Evolutionary conservation across 305 asterid genomes (phyloP).

Genomic region (Striga hermonthica): DNA sequence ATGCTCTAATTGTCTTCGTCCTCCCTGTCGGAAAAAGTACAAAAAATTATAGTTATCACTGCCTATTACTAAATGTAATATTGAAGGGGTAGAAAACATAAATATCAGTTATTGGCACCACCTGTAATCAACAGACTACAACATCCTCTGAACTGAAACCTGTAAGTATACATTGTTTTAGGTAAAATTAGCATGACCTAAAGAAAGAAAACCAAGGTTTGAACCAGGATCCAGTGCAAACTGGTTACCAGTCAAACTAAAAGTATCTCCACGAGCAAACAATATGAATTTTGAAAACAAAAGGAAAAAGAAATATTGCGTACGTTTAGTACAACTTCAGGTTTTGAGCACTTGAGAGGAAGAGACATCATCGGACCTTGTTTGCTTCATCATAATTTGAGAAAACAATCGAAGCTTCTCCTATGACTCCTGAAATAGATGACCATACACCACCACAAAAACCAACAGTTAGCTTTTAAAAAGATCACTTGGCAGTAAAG

Average conservation of each 20-base stretch:
- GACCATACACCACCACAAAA: slow-evolving; percentile 41
- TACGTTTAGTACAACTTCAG: slow-evolving; percentile 70
- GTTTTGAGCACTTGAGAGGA: slow-evolving; percentile 77
- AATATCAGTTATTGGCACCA: slow-evolving; percentile 29
- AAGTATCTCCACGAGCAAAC: not conserved
- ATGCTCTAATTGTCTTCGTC: slow-evolving; percentile 58
- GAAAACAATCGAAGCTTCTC: slow-evolving; percentile 87
- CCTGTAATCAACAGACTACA: slow-evolving; percentile 74
- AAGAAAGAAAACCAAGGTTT: no score
- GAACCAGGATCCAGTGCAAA: no score
- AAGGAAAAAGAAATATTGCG: slow-evolving; percentile 18
- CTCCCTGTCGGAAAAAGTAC: slow-evolving; percentile 45
- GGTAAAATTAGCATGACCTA: not conserved
- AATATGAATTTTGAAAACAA: not conserved
- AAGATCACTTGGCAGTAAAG: slow-evolving; percentile 36
- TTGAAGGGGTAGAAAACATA: slow-evolving; percentile 18
- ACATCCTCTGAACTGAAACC: slow-evolving; percentile 81
- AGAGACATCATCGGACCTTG: slow-evolving; percentile 67
- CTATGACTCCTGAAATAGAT: slow-evolving; percentile 72
- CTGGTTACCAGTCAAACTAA: not conserved
- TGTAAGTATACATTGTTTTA: slow-evolving; percentile 30
- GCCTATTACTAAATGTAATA: not conserved
- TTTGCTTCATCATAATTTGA: slow-evolving; percentile 69
- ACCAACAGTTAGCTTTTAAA: slow-evolving; percentile 26
- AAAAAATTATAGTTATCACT: slow-evolving; percentile 19